phyloP scores from a whole-genome alignment of 495 filamentous ascomycete genomes.

The Tuber umbilicatum region DNA sequence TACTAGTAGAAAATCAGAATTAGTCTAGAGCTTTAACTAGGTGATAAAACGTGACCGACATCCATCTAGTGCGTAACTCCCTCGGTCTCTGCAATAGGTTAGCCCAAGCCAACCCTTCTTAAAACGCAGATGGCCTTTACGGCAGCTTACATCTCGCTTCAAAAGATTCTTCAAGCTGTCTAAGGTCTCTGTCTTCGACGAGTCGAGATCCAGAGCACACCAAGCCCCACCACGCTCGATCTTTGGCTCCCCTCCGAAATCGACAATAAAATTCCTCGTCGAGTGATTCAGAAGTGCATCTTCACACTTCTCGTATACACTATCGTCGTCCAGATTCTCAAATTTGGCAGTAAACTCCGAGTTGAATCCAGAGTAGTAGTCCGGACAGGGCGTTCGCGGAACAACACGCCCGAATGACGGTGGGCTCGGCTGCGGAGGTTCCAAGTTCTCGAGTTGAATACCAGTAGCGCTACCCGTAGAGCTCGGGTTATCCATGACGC shows the following conservation, averaged over 20 bases:
- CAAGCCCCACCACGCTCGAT: slow-evolving; percentile 50
- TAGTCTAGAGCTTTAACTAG: neutral
- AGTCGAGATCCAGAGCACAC: slow-evolving; percentile 52
- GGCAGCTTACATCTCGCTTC: slow-evolving; percentile 16
- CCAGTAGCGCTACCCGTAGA: slow-evolving; percentile 3
- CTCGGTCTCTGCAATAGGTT: slow-evolving; percentile 24
- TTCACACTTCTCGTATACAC: slow-evolving; percentile 44
- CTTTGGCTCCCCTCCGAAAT: slow-evolving; percentile 50
- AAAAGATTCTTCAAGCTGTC: slow-evolving; percentile 21
- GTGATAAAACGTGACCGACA: slow-evolving; percentile 45
- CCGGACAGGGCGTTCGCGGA: slow-evolving; percentile 9
- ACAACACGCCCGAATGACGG: slow-evolving; percentile 4
- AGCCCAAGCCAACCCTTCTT: slow-evolving; percentile 8
- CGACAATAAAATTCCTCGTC: slow-evolving; percentile 56
- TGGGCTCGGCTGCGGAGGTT: neutral
- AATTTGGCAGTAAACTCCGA: slow-evolving; percentile 41
- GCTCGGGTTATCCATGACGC: neutral
- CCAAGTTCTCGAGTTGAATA: slow-evolving; percentile 21
- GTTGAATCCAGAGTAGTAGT: slow-evolving; percentile 25
- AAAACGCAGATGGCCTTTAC: neutral
- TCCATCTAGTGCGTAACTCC: slow-evolving; percentile 51
- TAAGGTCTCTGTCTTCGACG: slow-evolving; percentile 10
- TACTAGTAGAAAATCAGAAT: slow-evolving; percentile 40
- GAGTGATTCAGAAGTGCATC: slow-evolving; percentile 41
- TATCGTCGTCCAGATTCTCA: slow-evolving; percentile 49